Base-by-base conservation (phyloP, 345 rosid genomes). In the Salix viminalis region DNA sequence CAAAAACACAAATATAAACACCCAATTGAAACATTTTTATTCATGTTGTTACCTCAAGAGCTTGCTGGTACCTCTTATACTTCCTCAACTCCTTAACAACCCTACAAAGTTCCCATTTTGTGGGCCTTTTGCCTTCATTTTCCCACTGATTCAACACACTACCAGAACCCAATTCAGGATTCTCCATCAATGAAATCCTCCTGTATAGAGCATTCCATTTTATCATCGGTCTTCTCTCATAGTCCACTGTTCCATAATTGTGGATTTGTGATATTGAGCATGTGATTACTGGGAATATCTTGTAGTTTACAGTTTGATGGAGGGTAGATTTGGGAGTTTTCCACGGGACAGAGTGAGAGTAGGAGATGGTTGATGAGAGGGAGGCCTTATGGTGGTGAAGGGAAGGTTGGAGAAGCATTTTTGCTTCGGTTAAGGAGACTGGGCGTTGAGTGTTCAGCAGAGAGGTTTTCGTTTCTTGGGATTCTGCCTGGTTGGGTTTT, bases 81-180 rank as follows among this genome's bases (percentile, higher is more conserved):
- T 90, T 91, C 88, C 99, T 85, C 86, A 96, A 81, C 86, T 93
- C 97, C 87, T 91, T 91, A 81, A 96, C 89, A 73, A 93, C 91
- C 83, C 92, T 87, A 80, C 90, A 89, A 58, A 96, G 98, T 89
- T 91, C 98, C 97, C 96, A 89, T 76, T 93, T 91, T 61, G 89
- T 82, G 54, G 90, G 90, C 83, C 84, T 86, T 82, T 90, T 87
- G 24, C 93, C 93, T 8, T 83, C 84, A 64, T 83, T 90, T 83
- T 91, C 96, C 87, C 91, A 91, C 70, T 85, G 86, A 79, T 89
- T 86, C 89, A 96, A 79, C 72, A 91, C 90, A 32, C 83, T 73
- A 15, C 88, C 98, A 32, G 91, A 79, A 36, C 96, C 98, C 76
- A 89, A 72, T 68, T 91, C 92, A 28, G 96, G 98, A 64, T 87